Conservation (phyloP, 2,329 filamentous ascomycete genomes). For the Trichophyton equinum region DNA sequence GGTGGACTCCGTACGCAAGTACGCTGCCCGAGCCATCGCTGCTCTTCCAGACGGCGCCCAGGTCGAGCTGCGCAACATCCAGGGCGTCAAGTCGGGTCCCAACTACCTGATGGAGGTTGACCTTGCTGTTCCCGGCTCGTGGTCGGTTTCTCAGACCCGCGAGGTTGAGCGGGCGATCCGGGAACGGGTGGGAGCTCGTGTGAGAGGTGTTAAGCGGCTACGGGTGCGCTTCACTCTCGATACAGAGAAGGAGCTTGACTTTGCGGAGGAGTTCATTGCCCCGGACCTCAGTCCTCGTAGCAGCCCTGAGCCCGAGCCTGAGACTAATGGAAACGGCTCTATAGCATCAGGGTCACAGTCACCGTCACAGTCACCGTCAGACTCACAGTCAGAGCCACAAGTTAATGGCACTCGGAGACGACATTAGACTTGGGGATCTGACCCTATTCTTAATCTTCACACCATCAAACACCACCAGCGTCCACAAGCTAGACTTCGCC, state of each 20-base stretch:
- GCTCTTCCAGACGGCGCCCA: conserved; percentile 43
- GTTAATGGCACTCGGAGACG: not conserved
- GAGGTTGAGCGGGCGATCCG: conserved; percentile 62
- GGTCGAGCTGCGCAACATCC: conserved; percentile 62
- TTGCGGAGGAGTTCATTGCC: conserved; percentile 69
- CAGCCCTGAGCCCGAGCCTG: conserved; percentile 50
- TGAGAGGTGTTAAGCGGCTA: conserved; percentile 72
- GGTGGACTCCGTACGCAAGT: conserved; percentile 55
- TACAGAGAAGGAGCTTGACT: conserved; percentile 44
- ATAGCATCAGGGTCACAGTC: not conserved
- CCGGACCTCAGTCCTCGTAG: conserved; percentile 46
- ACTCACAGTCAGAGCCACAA: not conserved
- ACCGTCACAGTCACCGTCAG: not conserved
- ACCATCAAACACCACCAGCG: too few species aligned
- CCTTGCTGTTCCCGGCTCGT: conserved; percentile 61
- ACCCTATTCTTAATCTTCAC: too few species aligned
- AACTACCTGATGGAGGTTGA: conserved; percentile 92
- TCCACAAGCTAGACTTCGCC: too few species aligned
- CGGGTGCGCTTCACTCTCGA: conserved; percentile 70
- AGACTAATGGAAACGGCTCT: conserved; percentile 26
- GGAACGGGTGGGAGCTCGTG: conserved; percentile 57
- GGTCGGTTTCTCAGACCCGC: conserved; percentile 60
- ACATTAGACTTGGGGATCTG: not conserved
- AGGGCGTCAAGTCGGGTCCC: conserved; percentile 88
- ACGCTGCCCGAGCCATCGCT: conserved; percentile 48